Conservation (phyloP, 371 early-diverging fungal species). For the Syncephalis fuscata region DNA sequence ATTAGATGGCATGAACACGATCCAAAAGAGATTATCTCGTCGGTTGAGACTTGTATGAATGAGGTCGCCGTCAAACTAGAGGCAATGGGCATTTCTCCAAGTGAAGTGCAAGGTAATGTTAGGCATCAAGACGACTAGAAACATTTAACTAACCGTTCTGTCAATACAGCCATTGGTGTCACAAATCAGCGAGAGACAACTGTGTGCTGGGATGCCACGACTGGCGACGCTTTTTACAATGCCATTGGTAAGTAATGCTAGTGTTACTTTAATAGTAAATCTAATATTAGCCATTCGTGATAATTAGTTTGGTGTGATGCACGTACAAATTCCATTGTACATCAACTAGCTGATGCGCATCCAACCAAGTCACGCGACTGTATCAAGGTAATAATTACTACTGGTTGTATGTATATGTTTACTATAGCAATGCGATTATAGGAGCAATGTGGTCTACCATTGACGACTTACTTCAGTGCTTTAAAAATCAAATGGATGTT, state of each 20-base stretch:
- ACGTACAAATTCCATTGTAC: slow-evolving; percentile 63
- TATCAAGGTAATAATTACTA: not conserved
- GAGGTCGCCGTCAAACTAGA: slow-evolving; percentile 47
- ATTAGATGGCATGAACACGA: slow-evolving; percentile 83
- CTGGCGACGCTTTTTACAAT: slow-evolving; percentile 69
- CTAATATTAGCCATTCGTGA: slow-evolving; percentile 1
- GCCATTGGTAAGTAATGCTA: slow-evolving; percentile 34
- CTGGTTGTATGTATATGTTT: not conserved
- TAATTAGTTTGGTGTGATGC: slow-evolving; percentile 76
- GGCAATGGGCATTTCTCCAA: slow-evolving; percentile 31
- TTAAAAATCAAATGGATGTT: slow-evolving; percentile 87
- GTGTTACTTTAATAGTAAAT: slow-evolving; percentile 5
- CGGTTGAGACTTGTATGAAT: slow-evolving; percentile 52
- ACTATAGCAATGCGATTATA: slow-evolving; percentile 3
- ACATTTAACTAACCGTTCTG: too few relatives aligned
- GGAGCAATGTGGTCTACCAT: slow-evolving; percentile 68
- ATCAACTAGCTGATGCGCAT: slow-evolving; percentile 27
- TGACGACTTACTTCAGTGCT: slow-evolving; percentile 88
- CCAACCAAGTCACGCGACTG: slow-evolving; percentile 2
- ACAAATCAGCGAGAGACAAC: slow-evolving; percentile 95
- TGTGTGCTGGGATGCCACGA: slow-evolving; percentile 71
- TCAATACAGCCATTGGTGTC: slow-evolving; percentile 81
- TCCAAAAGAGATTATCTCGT: slow-evolving; percentile 54
- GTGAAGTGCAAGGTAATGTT: slow-evolving; percentile 47
- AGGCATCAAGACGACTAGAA: not conserved